Base-by-base conservation (phyloP, 2,329 filamentous ascomycete genomes). In the Macrophomina pseudophaseolina region DNA sequence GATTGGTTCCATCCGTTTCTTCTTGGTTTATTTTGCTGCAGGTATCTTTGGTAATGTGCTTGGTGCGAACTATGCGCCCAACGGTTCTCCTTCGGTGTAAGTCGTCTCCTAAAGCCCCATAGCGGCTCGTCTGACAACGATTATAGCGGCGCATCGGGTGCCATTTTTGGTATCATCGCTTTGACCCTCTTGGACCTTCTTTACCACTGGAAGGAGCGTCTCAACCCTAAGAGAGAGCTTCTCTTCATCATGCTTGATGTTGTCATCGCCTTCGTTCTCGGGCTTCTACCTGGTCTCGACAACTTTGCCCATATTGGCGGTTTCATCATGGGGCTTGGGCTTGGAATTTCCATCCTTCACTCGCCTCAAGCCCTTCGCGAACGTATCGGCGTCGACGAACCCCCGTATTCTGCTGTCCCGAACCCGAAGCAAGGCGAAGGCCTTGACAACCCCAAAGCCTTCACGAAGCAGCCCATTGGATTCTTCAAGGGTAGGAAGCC, bases 291-390 rank as follows among this genome's bases (percentile, higher is more conserved):
- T 0, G 94, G 94, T 8, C 81, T 99, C 54, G 95, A 99, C 83
- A 99, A 99, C 79, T 99, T 98, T 78, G 92, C 92, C 16, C 95
- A 99, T 72, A 97, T 99, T 69, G 95, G 95, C 65, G 95, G 95
- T 1, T 97, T 98, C 78, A 80, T 97, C 60, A 97, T 97, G 88
- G 95, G 95, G 0, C 81, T 99, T 6, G 90, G 90, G 0, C 86
- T 97, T 1, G 95, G 95, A 12, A 85, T 98, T 62, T 96, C 90
- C 69, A 85, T 99, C 33, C 83, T 99, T 68, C 93, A 94, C 75
- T 97, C 94, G 3, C 95, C 95, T 1, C 91, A 93, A 70, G 85
- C 88, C 1, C 84, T 97, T 23, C 88, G 93, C 40, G 85, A 89
- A 67, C 88, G 90, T 52, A 91, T 94, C 66, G 91, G 91, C 14